Conservation (phyloP, 306 rosid genomes). For the Malus sylvestris region DNA sequence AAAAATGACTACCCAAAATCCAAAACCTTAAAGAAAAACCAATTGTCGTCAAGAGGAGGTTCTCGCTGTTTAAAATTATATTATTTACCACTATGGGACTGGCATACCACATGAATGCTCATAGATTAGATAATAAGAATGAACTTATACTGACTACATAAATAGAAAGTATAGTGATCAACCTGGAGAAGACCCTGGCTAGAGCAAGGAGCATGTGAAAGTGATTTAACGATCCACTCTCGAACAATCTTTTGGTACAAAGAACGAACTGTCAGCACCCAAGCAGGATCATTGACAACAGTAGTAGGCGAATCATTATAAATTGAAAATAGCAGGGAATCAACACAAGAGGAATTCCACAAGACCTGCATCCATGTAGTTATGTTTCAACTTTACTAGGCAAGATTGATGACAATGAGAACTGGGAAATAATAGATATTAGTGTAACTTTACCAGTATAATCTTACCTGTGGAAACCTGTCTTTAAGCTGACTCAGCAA, state of each 20-base stretch:
- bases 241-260: constrained; percentile 88
- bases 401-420: constrained; percentile 2
- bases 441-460: not conserved
- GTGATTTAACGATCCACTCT: constrained; percentile 88
- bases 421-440: not conserved
- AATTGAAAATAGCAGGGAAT: constrained; percentile 79
- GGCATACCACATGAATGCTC: not conserved
- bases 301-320: constrained; percentile 62
- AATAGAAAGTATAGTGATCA: constrained; percentile 23
- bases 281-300: constrained; percentile 86
- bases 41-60: not conserved
- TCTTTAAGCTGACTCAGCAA: constrained; percentile 84
- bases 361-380: constrained; percentile 59
- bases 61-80: not conserved
- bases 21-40: not conserved
- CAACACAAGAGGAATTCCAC: constrained; percentile 89
- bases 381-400: constrained; percentile 19
- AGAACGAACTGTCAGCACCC: constrained; percentile 76
- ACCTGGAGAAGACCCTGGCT: constrained; percentile 99
- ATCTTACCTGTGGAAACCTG: constrained; percentile 81
- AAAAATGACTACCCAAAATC: not conserved
- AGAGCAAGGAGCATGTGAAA: constrained; percentile 93
- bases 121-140: not conserved
- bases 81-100: not conserved
- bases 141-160: constrained; percentile 12